Base-by-base conservation (phyloP, 805 yeast genomes). In the Cyberlindnera xylosilytica region DNA sequence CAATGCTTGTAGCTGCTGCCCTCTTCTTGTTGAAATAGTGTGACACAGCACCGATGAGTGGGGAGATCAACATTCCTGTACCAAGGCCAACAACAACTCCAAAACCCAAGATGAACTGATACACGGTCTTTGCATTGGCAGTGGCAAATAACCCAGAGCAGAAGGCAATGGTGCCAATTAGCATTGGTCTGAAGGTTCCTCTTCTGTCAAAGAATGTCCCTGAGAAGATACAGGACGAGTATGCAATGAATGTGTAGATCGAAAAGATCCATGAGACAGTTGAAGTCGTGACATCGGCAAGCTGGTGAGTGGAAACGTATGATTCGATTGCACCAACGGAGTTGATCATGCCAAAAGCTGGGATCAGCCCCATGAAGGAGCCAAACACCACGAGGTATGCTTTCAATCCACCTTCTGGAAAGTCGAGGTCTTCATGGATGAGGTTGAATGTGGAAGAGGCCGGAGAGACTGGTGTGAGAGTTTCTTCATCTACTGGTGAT, bases 301-400 rank as follows among this genome's bases (percentile, higher is more conserved):
- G 61, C 53, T 80, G 85, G 57, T 80, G 72, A 3, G 62, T 60
- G 2, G 75, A 66, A 5, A 81, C 70, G 47, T 79, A 77, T 0
- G 83, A 71, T 57, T 81, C 80, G 27, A 81, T 69, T 2, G 81
- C 82, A 43, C 87, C 86, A 29, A 76, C 68, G 1, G 81, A 62
- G 51, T 79, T 80, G 54, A 77, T 62, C 39, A 77, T 58, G 0
- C 87, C 87, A 41, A 78, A 70, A 20, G 70, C 69, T 3, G 76
- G 74, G 6, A 73, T 61, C 12, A 74, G 64, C 0, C 85, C 85
- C 42, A 74, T 58, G 48, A 77, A 77, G 2, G 76, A 67, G 3
- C 86, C 87, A 24, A 76, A 53, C 2, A 78, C 75, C 2, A 78
- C 81, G 9, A 61, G 47, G 61, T 75, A 76, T 0, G 84, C 83